phyloP scores from a whole-genome alignment of 2,329 filamentous ascomycete species.

The Graphilbum fragrans region DNA sequence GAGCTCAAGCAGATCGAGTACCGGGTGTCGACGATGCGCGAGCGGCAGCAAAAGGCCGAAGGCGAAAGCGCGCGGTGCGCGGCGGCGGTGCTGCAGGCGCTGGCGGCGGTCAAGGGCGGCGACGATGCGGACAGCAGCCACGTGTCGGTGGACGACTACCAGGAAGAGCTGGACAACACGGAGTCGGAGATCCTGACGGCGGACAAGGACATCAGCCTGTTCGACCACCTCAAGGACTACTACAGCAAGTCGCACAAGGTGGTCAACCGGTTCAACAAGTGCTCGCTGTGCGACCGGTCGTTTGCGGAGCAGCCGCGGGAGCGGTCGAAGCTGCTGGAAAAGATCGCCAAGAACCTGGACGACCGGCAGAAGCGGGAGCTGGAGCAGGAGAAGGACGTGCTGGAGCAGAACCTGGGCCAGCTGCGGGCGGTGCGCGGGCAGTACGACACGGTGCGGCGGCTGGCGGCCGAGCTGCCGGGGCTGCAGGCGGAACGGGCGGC shows the following conservation, averaged over 20 bases:
- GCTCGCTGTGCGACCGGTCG: conserved; percentile 60
- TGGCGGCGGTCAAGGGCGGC: conserved; percentile 28
- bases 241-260: conserved; percentile 55
- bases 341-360: conserved; percentile 51
- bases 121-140: conserved; percentile 2
- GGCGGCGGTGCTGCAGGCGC: conserved; percentile 36
- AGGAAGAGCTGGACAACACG: conserved; percentile 33
- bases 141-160: conserved; percentile 40
- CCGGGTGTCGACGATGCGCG: conserved; percentile 52
- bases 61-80: conserved; percentile 51
- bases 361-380: conserved; percentile 48
- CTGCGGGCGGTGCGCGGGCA: conserved; percentile 52
- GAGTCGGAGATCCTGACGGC: conserved; percentile 47
- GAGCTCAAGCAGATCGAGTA: conserved; percentile 69
- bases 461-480: conserved; percentile 54
- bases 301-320: conserved; percentile 50
- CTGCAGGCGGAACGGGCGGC: conserved; percentile 47
- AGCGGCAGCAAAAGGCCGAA: conserved; percentile 51
- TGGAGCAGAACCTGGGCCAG: conserved; percentile 45
- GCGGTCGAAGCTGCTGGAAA: conserved; percentile 52
- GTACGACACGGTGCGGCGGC: conserved; percentile 62
- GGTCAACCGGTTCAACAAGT: conserved; percentile 57
- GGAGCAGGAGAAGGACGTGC: conserved; percentile 39
- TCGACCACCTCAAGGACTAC: conserved; percentile 57
- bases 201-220: conserved; percentile 57